Evolutionary conservation across 1,284 basidiomycete genomes (phyloP).

Genomic region (Phlebopus sp.): DNA sequence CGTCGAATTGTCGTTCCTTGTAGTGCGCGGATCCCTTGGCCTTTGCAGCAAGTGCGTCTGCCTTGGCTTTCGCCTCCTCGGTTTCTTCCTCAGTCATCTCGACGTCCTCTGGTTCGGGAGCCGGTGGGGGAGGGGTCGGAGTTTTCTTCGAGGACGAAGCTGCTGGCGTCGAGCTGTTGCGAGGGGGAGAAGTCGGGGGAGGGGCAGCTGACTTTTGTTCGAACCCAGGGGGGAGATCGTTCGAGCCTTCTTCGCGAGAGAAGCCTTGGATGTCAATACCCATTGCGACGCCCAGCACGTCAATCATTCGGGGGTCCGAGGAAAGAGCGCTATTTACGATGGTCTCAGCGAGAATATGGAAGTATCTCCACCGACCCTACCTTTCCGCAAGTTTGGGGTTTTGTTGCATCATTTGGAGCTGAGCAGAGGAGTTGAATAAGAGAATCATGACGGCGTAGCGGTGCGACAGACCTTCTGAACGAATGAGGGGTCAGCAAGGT

Average conservation of each 20-base stretch:
- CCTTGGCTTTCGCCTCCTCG: conserved; percentile 67
- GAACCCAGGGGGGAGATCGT: conserved; percentile 71
- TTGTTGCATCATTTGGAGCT: conserved; percentile 62
- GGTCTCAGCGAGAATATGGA: conserved; percentile 10
- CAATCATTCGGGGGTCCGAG: conserved; percentile 87
- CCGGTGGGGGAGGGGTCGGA: conserved; percentile 29
- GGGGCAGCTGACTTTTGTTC: conserved; percentile 32
- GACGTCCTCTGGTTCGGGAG: conserved; percentile 47
- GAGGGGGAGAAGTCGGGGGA: conserved; percentile 41
- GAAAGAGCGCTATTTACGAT: conserved; percentile 46
- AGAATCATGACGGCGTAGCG: neutral
- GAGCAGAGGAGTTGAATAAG: neutral
- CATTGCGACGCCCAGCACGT: conserved; percentile 91
- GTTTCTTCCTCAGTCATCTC: conserved; percentile 60
- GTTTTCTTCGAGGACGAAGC: conserved; percentile 23
- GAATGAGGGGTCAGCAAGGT: conserved; percentile 83
- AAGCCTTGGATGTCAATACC: conserved; percentile 92
- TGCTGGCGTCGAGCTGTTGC: conserved; percentile 43
- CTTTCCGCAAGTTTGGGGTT: conserved; percentile 59
- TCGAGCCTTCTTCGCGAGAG: conserved; percentile 80
- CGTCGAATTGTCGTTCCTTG: conserved; percentile 80
- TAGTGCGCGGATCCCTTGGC: conserved; percentile 79
- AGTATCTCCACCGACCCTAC: conserved; percentile 31
- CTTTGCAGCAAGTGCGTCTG: conserved; percentile 76
- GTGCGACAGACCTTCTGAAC: conserved; percentile 53